phyloP scores from a whole-genome alignment of 179 eudicot genomes.

The Beta corolliflora region DNA sequence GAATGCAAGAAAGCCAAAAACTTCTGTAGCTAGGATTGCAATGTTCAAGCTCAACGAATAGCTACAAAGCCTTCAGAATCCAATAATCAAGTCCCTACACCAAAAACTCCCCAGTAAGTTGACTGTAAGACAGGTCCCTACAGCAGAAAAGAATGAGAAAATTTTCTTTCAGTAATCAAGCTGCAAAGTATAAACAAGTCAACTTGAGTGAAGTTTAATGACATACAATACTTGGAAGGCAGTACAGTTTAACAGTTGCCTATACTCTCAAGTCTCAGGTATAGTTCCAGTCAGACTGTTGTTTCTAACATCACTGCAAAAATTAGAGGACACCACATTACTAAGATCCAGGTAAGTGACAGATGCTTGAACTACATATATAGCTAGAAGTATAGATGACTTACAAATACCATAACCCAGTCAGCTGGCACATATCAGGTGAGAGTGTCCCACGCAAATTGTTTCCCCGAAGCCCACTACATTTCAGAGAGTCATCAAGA shows the following conservation, averaged over 20 bases:
- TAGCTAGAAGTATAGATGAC: constrained; percentile 31
- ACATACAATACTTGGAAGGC: constrained; percentile 98
- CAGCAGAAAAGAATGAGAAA: constrained; percentile 8
- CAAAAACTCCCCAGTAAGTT: constrained; percentile 63
- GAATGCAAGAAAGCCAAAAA: neutral
- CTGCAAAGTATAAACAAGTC: neutral
- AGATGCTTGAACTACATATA: neutral
- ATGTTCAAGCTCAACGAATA: neutral
- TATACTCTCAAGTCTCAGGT: constrained; percentile 68
- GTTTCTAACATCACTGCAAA: constrained; percentile 89
- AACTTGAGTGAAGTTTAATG: neutral
- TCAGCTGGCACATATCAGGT: constrained; percentile 93
- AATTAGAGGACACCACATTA: neutral
- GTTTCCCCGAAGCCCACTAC: constrained; percentile 89
- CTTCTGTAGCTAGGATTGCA: constrained; percentile 1
- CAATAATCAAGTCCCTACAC: no score
- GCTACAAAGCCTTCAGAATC: constrained; percentile 1
- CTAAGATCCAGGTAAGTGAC: neutral
- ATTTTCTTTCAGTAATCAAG: neutral
- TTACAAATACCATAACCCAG: constrained; percentile 99
- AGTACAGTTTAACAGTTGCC: constrained; percentile 71
- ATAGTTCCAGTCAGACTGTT: constrained; percentile 92
- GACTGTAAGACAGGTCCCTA: constrained; percentile 95
- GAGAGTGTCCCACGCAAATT: constrained; percentile 78
- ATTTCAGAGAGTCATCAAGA: neutral